Evolutionary conservation across 225 moss, liverwort and hornwort species (phyloP).

Genomic region (Takakia lepidozioides): DNA sequence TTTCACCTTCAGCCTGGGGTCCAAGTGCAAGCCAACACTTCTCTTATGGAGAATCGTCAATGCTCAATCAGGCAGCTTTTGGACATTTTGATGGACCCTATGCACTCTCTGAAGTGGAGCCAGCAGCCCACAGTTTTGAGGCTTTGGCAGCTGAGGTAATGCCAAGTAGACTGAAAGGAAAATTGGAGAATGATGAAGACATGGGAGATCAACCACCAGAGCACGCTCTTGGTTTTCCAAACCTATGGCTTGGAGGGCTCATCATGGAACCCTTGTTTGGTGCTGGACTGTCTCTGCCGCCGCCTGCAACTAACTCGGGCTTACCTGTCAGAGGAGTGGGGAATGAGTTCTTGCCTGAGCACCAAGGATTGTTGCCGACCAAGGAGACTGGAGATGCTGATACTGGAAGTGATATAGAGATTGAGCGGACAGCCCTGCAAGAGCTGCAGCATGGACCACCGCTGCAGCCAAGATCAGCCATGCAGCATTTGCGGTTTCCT

Average conservation of each 20-base stretch:
- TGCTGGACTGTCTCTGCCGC: too few relatives aligned
- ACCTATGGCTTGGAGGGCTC: too few relatives aligned
- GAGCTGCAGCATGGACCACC: conserved; percentile 12
- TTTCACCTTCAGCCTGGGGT: conserved; percentile 30
- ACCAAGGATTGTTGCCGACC: too few relatives aligned
- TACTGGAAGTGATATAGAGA: conserved; percentile 23
- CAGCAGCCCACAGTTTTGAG: conserved; percentile 11
- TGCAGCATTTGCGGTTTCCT: conserved; percentile 24
- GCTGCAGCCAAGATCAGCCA: conserved; percentile 18
- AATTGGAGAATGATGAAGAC: conserved; percentile 16
- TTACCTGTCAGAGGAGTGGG: too few relatives aligned
- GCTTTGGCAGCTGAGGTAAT: conserved; percentile 33
- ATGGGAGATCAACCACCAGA: conserved; percentile 9
- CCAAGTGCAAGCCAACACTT: conserved; percentile 13
- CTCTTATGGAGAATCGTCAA: conserved; percentile 7
- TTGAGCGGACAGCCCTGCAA: conserved; percentile 20
- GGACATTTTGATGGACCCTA: conserved; percentile 25
- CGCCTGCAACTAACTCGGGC: too few relatives aligned
- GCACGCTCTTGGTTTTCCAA: too few relatives aligned
- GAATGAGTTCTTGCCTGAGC: too few relatives aligned
- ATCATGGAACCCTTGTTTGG: too few relatives aligned
- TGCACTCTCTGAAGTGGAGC: conserved; percentile 17
- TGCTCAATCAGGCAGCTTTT: conserved; percentile 10
- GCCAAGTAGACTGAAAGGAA: conserved; percentile 28
- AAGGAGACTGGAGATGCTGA: too few relatives aligned